These are phyloP conservation scores for Phialemoniopsis sp. DNA, from an alignment of 2,329 filamentous ascomycete genomes.

Conservation along the genomic window DNA sequence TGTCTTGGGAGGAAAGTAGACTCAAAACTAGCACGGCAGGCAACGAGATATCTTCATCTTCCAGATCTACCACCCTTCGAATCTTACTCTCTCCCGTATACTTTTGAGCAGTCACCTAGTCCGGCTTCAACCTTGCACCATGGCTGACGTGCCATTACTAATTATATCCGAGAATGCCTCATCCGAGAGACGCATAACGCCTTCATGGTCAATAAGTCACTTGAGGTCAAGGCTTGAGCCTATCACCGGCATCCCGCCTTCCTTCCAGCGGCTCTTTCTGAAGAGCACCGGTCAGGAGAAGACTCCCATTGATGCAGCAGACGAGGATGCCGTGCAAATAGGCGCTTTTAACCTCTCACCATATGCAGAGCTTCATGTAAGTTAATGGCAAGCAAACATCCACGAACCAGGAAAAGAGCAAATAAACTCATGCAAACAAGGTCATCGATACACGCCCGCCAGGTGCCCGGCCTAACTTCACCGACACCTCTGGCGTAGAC, in stretches of 20 bases:
- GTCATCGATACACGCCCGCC: conserved; percentile 76
- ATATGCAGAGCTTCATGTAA: conserved; percentile 78
- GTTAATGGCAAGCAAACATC: conserved; percentile 26
- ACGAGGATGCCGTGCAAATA: conserved; percentile 69
- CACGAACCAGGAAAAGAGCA: too few relatives aligned
- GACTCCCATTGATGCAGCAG: conserved; percentile 61
- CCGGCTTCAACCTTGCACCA: conserved; percentile 23
- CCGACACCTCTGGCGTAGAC: conserved; percentile 73
- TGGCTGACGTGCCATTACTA: conserved; percentile 72
- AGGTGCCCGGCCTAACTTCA: conserved; percentile 72
- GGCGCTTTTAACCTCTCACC: conserved; percentile 63
- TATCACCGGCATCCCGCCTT: conserved; percentile 85
- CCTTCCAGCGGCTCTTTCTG: conserved; percentile 70
- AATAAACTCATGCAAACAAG: conserved; percentile 38
- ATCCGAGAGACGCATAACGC: conserved; percentile 87
- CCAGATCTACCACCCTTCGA: too few relatives aligned
- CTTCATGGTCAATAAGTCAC: conserved; percentile 82
- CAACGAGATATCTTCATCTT: too few relatives aligned
- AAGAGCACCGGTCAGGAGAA: conserved; percentile 58
- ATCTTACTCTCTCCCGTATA: too few relatives aligned
- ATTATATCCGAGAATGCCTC: conserved; percentile 72
- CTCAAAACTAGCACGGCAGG: too few relatives aligned
- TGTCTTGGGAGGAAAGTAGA: too few relatives aligned
- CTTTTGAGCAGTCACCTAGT: neutral
- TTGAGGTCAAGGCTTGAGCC: conserved; percentile 87